Base-by-base conservation (phyloP, 306 rosid species). In the Styphnolobium japonicum region DNA sequence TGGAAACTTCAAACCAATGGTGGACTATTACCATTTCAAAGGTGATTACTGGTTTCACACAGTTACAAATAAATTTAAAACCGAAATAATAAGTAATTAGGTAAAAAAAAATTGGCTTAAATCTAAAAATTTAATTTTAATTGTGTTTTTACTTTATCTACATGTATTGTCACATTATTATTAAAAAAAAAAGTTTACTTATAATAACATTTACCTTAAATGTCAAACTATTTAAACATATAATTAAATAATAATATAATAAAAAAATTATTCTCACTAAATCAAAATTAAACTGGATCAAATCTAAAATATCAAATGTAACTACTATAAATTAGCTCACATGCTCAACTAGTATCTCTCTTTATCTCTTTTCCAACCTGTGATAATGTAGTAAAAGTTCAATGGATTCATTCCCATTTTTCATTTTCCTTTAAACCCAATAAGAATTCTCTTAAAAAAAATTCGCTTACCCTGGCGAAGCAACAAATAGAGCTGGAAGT, bases 1-100 rank as follows among this genome's bases (percentile, higher is more conserved):
- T 18, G 67, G 72, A 68, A 83, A 67, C 76, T 58, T 84, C 71
- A 25, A 58, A 39, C 56, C 65, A 42, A 22, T 36, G 39, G 62
- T 75, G 37, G 16, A 46, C 34, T 18, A 57, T 4, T 68, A 42
- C 29, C 27, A 42, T 42, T 55, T 81, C 75, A 73, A 81, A 2
- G 40, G 18, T 6, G 25, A 42, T 67, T 58, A 75, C 33, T 19
- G 18, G 43, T 58, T 82, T 81, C 67, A 19, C 61, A 76, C 43
- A 16, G 36, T 66, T 66, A n/a, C 19, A 37, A 56, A 56, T 67
- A 80, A 18, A 27, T 27, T 52, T 15, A 21, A 63, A 12, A 7
- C 57, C n/a, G 33, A 51, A 29, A 65, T 37, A 73, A 51, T 9
- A 48, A 33, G 43, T 46, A 75, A 31, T 60, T 31, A 18, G 10